Conservation (phyloP, 2,329 filamentous ascomycete species). For the Sarocladiaceae sp. region DNA sequence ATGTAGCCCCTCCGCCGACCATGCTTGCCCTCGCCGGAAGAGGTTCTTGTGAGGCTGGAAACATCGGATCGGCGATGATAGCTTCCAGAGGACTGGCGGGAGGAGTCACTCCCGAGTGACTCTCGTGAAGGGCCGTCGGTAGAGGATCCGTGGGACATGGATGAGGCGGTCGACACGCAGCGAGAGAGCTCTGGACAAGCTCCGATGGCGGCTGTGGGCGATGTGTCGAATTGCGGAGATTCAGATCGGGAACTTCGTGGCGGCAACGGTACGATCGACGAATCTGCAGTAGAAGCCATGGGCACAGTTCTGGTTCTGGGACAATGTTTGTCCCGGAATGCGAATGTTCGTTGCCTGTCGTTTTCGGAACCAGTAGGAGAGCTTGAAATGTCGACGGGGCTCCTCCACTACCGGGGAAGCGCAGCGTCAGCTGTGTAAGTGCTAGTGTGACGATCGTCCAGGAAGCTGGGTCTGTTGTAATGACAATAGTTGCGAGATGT, state of each 20-base stretch:
- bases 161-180: constrained; percentile 59
- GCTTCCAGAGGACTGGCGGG: constrained; percentile 62
- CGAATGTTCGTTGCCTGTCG: neutral
- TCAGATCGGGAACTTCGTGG: constrained; percentile 38
- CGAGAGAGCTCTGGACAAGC: constrained; percentile 56
- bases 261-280: constrained; percentile 13
- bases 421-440: neutral
- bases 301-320: neutral
- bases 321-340: constrained; percentile 4
- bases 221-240: constrained; percentile 62
- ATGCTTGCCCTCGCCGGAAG: constrained; percentile 35
- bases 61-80: constrained; percentile 42
- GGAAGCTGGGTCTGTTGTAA: neutral
- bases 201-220: constrained; percentile 59
- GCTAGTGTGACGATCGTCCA: neutral
- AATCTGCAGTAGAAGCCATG: constrained; percentile 31
- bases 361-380: neutral
- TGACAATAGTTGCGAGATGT: neutral
- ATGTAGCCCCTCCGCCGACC: constrained; percentile 74
- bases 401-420: constrained; percentile 1
- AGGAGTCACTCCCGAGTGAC: constrained; percentile 53
- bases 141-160: constrained; percentile 45
- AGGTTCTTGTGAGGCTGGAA: constrained; percentile 36
- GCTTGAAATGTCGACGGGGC: constrained; percentile 1
- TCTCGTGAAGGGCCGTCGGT: constrained; percentile 46